phyloP scores from a whole-genome alignment of 1,284 basidiomycete species.

The Neolentinus lepideus region DNA sequence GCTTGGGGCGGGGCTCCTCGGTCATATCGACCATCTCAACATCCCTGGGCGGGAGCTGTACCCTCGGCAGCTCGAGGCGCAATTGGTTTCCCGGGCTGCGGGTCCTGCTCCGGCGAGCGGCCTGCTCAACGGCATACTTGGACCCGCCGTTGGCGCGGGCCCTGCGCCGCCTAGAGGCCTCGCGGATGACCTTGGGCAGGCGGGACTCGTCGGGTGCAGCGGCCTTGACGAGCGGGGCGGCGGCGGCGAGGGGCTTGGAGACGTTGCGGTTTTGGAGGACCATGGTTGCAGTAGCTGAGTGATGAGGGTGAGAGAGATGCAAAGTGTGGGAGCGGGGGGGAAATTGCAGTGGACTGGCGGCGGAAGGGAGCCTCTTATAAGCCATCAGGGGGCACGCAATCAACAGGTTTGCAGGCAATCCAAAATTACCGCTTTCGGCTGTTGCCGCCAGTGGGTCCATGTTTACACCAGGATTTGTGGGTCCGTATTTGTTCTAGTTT shows the following conservation, averaged over 20 bases:
- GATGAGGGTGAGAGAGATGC: slow-evolving; percentile 1
- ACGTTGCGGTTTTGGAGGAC: slow-evolving; percentile 12
- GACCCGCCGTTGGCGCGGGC: background rate
- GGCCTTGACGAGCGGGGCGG: slow-evolving; percentile 6
- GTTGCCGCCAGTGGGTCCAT: background rate
- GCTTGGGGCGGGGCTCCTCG: background rate
- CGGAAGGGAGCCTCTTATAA: background rate
- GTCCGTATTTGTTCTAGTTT: background rate
- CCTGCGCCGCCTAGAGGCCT: slow-evolving; percentile 7
- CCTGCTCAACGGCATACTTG: slow-evolving; percentile 7
- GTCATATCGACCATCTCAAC: slow-evolving; percentile 8
- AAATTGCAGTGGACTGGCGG: background rate
- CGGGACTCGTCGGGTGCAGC: slow-evolving; percentile 3
- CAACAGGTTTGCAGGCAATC: background rate
- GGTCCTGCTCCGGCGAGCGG: slow-evolving; percentile 2
- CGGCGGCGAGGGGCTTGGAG: slow-evolving; percentile 15
- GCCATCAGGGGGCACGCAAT: background rate
- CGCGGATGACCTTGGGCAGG: slow-evolving; percentile 12
- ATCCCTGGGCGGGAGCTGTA: background rate
- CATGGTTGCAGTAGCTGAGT: slow-evolving; percentile 4
- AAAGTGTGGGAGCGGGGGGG: background rate
- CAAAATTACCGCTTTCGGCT: background rate
- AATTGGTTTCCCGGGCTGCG: background rate
- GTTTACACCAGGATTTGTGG: background rate
- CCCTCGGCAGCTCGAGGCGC: slow-evolving; percentile 2